Evolutionary conservation across 306 rosid species (phyloP).

Genomic region (Cotoneaster glaucophyllus): DNA sequence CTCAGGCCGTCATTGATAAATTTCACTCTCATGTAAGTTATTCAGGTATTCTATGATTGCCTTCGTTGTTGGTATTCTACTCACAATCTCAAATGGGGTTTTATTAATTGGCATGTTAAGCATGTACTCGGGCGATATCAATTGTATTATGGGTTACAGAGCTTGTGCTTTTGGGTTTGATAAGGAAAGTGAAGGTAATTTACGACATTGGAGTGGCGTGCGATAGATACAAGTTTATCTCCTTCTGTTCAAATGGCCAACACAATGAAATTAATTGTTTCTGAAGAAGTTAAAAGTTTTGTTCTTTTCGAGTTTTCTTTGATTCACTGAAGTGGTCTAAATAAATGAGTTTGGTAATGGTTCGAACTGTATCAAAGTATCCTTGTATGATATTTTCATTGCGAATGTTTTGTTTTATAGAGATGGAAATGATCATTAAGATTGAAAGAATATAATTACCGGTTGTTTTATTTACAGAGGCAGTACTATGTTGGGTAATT

Average conservation of each 20-base stretch:
- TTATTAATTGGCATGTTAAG: not conserved
- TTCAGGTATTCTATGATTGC: slow-evolving; percentile 1
- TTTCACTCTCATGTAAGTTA: slow-evolving; percentile 53
- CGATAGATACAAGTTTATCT: not conserved
- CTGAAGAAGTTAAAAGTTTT: not conserved
- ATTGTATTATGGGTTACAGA: not conserved
- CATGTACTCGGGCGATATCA: not conserved
- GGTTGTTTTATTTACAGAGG: not conserved
- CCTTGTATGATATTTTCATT: not conserved
- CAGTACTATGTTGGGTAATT: not conserved
- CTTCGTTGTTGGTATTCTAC: not conserved
- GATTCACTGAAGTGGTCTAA: not conserved
- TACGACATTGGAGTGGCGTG: slow-evolving; percentile 1
- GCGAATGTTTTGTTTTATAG: not conserved
- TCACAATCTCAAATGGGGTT: not conserved
- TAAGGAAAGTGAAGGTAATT: not conserved
- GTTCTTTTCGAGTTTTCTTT: not conserved
- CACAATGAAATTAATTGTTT: slow-evolving; percentile 8
- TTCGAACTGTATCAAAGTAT: not conserved
- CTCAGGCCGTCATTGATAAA: slow-evolving; percentile 60
- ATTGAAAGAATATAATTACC: not conserved
- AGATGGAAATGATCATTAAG: not conserved
- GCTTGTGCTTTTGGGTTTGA: not conserved
- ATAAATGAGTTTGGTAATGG: not conserved
- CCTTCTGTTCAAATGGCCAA: not conserved